Conservation (phyloP, 305 asterid genomes). For the Plantago lanceolata region DNA sequence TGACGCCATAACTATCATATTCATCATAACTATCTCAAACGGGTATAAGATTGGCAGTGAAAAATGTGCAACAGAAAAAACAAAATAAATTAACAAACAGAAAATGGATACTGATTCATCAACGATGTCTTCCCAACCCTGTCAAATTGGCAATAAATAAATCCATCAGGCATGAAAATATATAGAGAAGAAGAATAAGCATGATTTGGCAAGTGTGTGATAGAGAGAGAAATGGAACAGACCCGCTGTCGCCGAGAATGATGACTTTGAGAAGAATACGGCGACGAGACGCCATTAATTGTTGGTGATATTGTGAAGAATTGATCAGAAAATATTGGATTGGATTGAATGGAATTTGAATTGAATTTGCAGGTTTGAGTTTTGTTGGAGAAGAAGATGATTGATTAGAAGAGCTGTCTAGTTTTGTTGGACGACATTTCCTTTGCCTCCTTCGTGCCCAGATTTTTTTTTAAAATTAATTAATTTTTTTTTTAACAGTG, state of each 20-base stretch:
- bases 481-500: too few relatives aligned
- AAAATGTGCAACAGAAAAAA: not conserved
- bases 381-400: constrained; percentile 1
- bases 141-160: constrained; percentile 16
- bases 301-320: constrained; percentile 16
- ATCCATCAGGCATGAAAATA: constrained; percentile 10
- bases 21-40: not conserved
- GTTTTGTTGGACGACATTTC: constrained; percentile 3
- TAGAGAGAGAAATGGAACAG: constrained; percentile 14
- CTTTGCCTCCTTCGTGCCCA: not conserved
- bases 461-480: too few relatives aligned
- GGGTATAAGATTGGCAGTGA: not conserved
- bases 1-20: not conserved
- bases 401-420: not conserved
- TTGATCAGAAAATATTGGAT: not conserved
- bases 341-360: not conserved
- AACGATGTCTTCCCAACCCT: constrained; percentile 81
- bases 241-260: constrained; percentile 71
- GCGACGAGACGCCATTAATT: constrained; percentile 61
- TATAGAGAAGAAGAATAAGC: not conserved
- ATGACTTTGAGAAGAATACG: constrained; percentile 60
- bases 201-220: not conserved
- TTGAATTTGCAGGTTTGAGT: not conserved
- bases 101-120: constrained; percentile 65
- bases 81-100: constrained; percentile 15